Percentiles rank a stretch among this genome's conserved stretches.
Conservation (phyloP, 164 flowering plant species). For the Magnolia sinica region DNA sequence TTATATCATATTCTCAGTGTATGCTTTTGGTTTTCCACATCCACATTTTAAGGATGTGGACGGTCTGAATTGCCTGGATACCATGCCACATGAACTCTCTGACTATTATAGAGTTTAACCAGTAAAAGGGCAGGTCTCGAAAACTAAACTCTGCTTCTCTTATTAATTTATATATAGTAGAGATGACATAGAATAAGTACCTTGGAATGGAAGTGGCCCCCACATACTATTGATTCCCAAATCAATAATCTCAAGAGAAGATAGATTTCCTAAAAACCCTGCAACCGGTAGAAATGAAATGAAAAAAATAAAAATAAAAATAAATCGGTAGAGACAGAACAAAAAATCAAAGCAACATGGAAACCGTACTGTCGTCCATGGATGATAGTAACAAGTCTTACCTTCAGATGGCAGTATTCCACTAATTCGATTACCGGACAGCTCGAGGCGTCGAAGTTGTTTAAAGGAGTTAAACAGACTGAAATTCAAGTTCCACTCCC, state of each 20-base stretch:
- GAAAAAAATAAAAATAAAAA: not conserved
- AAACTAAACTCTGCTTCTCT: too few species aligned
- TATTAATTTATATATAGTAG: too few species aligned
- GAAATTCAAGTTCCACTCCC: not conserved
- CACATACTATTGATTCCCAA: not conserved
- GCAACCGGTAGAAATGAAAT: not conserved
- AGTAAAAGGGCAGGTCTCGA: too few species aligned
- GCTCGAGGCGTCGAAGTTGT: not conserved
- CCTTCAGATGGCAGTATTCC: not conserved
- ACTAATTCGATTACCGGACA: not conserved
- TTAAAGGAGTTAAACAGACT: not conserved
- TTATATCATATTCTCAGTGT: too few species aligned
- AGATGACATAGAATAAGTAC: not conserved
- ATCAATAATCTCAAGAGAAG: not conserved
- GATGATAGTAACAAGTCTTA: not conserved
- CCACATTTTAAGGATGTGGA: too few species aligned
- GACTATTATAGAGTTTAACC: too few species aligned
- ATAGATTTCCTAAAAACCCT: not conserved
- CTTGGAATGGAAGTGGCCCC: not conserved
- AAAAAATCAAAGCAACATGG: not conserved
- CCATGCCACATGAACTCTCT: too few species aligned
- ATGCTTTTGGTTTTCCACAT: too few species aligned
- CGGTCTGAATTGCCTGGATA: too few species aligned
- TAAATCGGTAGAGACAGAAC: not conserved
- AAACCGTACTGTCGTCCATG: too few species aligned